Evolutionary conservation across 352 stramenopile genomes (phyloP).

Genomic region (Phytophthora nicotianae): DNA sequence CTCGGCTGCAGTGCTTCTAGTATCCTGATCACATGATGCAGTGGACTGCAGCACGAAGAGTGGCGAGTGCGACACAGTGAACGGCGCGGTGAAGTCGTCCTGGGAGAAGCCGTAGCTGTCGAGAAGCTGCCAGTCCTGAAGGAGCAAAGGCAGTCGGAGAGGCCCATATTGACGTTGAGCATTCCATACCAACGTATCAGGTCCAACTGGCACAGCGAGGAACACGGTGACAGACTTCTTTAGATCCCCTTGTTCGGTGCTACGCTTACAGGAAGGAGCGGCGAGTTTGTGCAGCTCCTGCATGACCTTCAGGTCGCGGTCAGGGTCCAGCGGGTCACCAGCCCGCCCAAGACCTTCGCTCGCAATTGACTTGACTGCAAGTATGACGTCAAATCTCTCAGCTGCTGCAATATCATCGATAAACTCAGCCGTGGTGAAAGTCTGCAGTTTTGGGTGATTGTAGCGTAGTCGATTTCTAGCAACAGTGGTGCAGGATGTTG

Average conservation of each 20-base stretch:
- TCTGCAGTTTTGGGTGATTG: slow-evolving; percentile 37
- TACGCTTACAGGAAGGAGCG: no score
- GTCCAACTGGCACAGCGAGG: slow-evolving; percentile 52
- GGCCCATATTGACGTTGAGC: slow-evolving; percentile 58
- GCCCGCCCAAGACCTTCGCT: slow-evolving; percentile 78
- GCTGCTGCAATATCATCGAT: neutral
- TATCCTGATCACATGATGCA: slow-evolving; percentile 1
- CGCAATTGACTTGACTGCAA: slow-evolving; percentile 56
- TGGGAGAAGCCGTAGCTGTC: slow-evolving; percentile 33
- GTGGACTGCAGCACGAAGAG: slow-evolving; percentile 42
- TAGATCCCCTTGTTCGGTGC: no score
- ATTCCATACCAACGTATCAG: slow-evolving; percentile 74
- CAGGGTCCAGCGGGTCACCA: no score
- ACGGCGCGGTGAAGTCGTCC: slow-evolving; percentile 42
- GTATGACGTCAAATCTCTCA: slow-evolving; percentile 40
- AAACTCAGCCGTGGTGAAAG: slow-evolving; percentile 44
- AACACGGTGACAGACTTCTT: slow-evolving; percentile 33
- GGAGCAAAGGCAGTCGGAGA: slow-evolving; percentile 51
- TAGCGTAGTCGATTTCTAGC: slow-evolving; percentile 36
- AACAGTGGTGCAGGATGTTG: slow-evolving; percentile 45
- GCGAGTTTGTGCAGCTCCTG: no score
- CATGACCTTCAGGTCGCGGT: slow-evolving; percentile 58
- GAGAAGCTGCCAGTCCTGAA: slow-evolving; percentile 40
- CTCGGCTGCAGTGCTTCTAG: neutral
- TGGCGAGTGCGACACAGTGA: slow-evolving; percentile 35